Evolutionary conservation across 345 rosid genomes (phyloP).

Genomic region (Syzygium aqueum): DNA sequence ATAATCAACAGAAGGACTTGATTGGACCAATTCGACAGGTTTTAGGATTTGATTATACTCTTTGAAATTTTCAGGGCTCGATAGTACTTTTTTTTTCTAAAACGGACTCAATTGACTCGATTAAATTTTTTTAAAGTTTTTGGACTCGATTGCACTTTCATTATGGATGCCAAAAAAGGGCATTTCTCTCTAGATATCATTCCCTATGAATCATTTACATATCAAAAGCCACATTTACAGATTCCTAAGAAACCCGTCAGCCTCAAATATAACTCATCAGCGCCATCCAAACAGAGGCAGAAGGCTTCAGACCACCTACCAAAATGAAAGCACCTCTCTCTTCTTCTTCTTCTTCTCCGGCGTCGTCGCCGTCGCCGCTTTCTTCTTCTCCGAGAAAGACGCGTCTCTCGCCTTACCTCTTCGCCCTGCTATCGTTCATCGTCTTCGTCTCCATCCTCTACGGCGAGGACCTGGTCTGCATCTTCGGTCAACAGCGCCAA

Average conservation of each 20-base stretch:
- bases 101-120: too few species aligned
- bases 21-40: too few species aligned
- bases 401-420: constrained; percentile 64
- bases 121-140: too few species aligned
- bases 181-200: too few species aligned
- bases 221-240: background rate
- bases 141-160: too few species aligned
- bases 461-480: constrained; percentile 62
- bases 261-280: background rate
- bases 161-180: too few species aligned
- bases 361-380: constrained; percentile 28
- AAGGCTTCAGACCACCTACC: background rate
- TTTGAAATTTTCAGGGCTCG: too few species aligned
- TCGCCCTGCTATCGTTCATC: constrained; percentile 54
- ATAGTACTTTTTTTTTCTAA: too few species aligned
- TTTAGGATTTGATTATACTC: too few species aligned
- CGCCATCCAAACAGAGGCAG: background rate
- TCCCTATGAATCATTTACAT: background rate
- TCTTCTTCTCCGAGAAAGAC: constrained; percentile 32
- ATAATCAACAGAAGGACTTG: too few species aligned
- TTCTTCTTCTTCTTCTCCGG: constrained; percentile 27
- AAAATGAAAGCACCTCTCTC: constrained; percentile 43
- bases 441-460: constrained; percentile 57
- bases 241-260: background rate
- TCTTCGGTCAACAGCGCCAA: constrained; percentile 37